Percentiles rank a stretch among this genome's conserved stretches.
Evolutionary conservation across 176 grass and related monocot genomes (phyloP).

Genomic region (Alloteropsis semialata): DNA sequence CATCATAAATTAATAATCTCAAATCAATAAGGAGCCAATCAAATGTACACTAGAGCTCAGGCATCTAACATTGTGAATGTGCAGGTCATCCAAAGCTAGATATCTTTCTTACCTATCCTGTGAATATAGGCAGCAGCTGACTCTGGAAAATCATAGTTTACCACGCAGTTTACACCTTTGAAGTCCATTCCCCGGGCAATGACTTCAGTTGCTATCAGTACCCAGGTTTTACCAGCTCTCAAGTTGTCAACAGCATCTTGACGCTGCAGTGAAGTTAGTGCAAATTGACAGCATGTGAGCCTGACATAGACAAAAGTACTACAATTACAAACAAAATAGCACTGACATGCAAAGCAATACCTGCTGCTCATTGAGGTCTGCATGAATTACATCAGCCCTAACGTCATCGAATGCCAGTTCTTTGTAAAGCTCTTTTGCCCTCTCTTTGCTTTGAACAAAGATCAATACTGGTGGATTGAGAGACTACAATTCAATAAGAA

Average conservation of each 20-base stretch:
- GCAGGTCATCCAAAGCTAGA: background rate
- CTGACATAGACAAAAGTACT: background rate
- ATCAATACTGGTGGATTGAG: constrained; percentile 85
- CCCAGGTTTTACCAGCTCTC: constrained; percentile 87
- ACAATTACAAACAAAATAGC: background rate
- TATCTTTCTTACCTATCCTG: constrained; percentile 67
- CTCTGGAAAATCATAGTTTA: constrained; percentile 98
- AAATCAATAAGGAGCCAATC: background rate
- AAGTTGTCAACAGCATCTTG: constrained; percentile 96
- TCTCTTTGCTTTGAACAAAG: constrained; percentile 99
- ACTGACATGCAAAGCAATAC: constrained; percentile 30
- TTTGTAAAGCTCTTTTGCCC: constrained; percentile 96
- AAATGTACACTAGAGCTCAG: background rate
- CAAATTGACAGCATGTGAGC: constrained; percentile 15
- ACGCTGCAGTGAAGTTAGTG: constrained; percentile 47
- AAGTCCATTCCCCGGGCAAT: constrained; percentile 95
- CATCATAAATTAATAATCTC: background rate
- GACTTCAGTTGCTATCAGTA: constrained; percentile 93
- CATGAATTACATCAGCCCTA: constrained; percentile 84
- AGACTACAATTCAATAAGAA: constrained; percentile 42
- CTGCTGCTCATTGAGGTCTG: constrained; percentile 88
- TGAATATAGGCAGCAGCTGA: constrained; percentile 90
- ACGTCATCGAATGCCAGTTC: constrained; percentile 87
- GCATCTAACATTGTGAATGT: background rate
- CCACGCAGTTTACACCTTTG: constrained; percentile 87